phyloP scores from a whole-genome alignment of 2,329 filamentous ascomycete species.

The Aspergillus udagawae region DNA sequence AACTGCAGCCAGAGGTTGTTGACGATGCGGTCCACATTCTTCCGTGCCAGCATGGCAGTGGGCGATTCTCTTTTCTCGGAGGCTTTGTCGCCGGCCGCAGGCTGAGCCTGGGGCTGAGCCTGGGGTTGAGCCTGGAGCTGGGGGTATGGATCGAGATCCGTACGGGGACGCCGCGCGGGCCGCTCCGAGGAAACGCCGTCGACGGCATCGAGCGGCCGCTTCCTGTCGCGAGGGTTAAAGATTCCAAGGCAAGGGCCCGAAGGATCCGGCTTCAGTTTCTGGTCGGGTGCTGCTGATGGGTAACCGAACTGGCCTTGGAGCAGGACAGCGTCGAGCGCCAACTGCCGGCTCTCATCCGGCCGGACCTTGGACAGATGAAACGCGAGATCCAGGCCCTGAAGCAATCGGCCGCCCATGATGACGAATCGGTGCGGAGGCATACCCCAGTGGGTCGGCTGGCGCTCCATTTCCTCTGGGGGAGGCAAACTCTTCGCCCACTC shows the following conservation, averaged over 20 bases:
- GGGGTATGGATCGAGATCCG: neutral
- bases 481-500: conserved; percentile 11
- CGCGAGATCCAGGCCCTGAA: neutral
- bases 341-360: neutral
- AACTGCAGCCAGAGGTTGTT: neutral
- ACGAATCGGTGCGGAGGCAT: neutral
- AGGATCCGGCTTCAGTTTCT: neutral
- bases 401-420: neutral
- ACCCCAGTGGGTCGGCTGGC: neutral
- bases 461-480: conserved; percentile 7
- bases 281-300: neutral
- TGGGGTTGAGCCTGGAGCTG: neutral
- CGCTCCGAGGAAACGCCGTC: conserved; percentile 5
- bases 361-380: neutral
- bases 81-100: conserved; percentile 3
- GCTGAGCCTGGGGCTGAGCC: neutral
- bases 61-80: conserved; percentile 1
- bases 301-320: neutral
- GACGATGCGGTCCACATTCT: neutral
- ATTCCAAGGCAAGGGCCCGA: neutral
- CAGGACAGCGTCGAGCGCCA: neutral
- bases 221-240: neutral
- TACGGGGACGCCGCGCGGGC: conserved; percentile 9
- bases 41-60: neutral
- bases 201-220: conserved; percentile 12